These are phyloP conservation scores for Talaromyces sp. DNA, from an alignment of 2,329 filamentous ascomycete species.

Conservation along the genomic window DNA sequence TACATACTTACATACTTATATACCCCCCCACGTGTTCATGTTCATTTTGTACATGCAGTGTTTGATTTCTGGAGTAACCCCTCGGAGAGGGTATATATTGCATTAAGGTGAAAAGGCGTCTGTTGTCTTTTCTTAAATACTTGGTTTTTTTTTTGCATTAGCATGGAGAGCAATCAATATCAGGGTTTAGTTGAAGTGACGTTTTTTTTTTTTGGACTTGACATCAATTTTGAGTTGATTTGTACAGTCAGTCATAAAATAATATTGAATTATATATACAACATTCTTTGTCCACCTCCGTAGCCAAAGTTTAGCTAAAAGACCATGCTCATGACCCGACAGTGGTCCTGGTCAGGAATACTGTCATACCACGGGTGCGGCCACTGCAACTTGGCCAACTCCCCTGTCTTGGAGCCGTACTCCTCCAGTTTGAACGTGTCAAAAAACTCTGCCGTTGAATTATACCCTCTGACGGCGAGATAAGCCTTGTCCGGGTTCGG, in stretches of 20 bases:
- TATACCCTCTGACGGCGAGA: constrained; percentile 2
- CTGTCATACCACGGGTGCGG: constrained; percentile 1
- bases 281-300: neutral
- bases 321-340: neutral
- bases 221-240: neutral
- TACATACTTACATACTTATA: constrained; percentile 2
- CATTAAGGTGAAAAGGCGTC: neutral
- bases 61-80: neutral
- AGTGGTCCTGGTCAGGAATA: constrained; percentile 8
- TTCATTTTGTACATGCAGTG: neutral
- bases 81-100: neutral
- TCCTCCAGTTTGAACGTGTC: neutral
- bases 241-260: neutral
- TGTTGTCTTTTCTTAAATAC: neutral
- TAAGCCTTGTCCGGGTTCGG: constrained; percentile 7
- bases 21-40: constrained; percentile 11
- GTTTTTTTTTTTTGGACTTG: neutral
- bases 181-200: neutral
- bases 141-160: neutral
- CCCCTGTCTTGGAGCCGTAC: neutral
- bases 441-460: constrained; percentile 1
- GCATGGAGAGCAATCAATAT: neutral
- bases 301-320: neutral
- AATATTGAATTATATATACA: neutral
- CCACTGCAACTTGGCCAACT: constrained; percentile 8